Conservation (phyloP, 305 asterid genomes). For the Fraxinus albicans region DNA sequence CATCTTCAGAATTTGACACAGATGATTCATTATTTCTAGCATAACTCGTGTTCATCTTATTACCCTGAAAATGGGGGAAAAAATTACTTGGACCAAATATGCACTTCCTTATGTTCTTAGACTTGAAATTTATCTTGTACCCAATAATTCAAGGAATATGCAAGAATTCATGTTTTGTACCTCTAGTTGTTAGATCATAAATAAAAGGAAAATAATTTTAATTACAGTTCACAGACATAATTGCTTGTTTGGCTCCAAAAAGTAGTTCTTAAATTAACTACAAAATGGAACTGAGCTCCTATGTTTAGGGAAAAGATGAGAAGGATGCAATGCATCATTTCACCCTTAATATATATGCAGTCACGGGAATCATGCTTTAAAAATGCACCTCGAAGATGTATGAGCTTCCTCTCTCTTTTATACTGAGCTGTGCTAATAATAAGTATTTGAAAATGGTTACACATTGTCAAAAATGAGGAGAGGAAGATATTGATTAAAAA, state of each 20-base stretch:
- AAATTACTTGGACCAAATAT: background rate
- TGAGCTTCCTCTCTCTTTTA: background rate
- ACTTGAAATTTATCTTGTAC: constrained; percentile 14
- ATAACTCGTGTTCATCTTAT: constrained; percentile 48
- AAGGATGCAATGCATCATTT: background rate
- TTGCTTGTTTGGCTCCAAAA: constrained; percentile 10
- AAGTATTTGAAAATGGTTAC: constrained; percentile 3
- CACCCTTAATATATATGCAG: constrained; percentile 3
- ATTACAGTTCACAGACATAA: constrained; percentile 13
- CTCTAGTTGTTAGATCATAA: background rate
- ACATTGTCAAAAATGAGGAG: constrained; percentile 3
- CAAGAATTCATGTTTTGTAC: background rate
- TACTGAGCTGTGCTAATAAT: background rate
- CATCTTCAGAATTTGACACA: constrained; percentile 59
- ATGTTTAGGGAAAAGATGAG: constrained; percentile 1
- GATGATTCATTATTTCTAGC: constrained; percentile 50
- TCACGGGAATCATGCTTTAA: constrained; percentile 11
- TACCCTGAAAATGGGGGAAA: constrained; percentile 64
- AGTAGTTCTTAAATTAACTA: constrained; percentile 12
- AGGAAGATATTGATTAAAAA: background rate
- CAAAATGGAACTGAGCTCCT: constrained; percentile 5
- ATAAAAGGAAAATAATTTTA: background rate
- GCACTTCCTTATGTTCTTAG: background rate
- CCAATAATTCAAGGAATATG: background rate
- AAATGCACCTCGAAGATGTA: constrained; percentile 14